Percentiles rank a stretch among this genome's conserved stretches.
phyloP scores from a whole-genome alignment of 2,329 filamentous ascomycete species.

The Sporothrix brunneoviolacea region DNA sequence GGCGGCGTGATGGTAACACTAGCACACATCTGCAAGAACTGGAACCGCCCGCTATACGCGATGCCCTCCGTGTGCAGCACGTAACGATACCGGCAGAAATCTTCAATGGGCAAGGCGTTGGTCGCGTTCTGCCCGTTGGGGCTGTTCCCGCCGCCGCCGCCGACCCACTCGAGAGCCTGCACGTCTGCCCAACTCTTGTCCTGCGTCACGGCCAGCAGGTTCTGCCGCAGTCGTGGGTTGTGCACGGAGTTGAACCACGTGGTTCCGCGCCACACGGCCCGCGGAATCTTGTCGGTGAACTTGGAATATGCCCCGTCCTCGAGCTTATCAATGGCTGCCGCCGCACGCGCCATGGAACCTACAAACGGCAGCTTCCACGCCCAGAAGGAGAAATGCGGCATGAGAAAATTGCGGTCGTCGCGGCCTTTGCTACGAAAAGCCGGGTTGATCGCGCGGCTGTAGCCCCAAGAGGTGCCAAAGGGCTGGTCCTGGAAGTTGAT shows the following conservation, averaged over 20 bases:
- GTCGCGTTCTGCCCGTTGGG: constrained; percentile 26
- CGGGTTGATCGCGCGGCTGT: constrained; percentile 39
- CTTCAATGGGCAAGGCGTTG: constrained; percentile 42
- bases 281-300: constrained; percentile 32
- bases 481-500: constrained; percentile 47
- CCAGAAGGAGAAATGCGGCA: constrained; percentile 52
- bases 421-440: constrained; percentile 21
- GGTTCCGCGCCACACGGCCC: constrained; percentile 46
- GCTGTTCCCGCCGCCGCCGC: constrained; percentile 6
- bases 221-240: constrained; percentile 34
- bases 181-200: constrained; percentile 43
- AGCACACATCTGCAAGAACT: constrained; percentile 39
- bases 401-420: constrained; percentile 36
- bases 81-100: constrained; percentile 43
- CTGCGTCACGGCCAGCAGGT: constrained; percentile 31
- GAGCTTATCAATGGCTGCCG: constrained; percentile 30
- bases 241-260: constrained; percentile 42
- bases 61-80: constrained; percentile 43
- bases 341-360: constrained; percentile 35
- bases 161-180: constrained; percentile 32
- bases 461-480: constrained; percentile 36
- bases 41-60: constrained; percentile 41
- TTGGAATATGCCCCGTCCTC: constrained; percentile 23
- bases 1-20: constrained; percentile 39
- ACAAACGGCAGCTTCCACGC: constrained; percentile 47